A percentile compares a stretch with the other conserved stretches of the same genome.
Evolutionary conservation across 768 basidiomycete species (phyloP).

Genomic region (Boletus barrowsii): DNA sequence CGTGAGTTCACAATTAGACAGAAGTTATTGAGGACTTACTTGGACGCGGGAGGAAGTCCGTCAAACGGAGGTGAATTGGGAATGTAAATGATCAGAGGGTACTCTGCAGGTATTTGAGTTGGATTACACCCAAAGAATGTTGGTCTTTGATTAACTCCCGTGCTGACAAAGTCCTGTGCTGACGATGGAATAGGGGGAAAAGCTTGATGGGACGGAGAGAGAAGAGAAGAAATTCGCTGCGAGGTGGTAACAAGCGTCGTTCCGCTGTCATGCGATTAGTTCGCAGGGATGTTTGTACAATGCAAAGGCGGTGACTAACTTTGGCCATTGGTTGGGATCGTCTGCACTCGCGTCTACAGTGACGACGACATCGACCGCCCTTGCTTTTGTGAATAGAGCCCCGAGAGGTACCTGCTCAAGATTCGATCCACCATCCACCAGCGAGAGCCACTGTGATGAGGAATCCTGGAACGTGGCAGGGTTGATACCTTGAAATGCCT

Average conservation of each 20-base stretch:
- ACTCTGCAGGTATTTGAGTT: constrained; percentile 44
- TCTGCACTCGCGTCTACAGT: constrained; percentile 69
- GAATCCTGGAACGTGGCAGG: constrained; percentile 51
- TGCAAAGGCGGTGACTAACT: constrained; percentile 40
- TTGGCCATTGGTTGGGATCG: constrained; percentile 59
- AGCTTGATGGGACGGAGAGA: constrained; percentile 50
- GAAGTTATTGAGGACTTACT: constrained; percentile 38
- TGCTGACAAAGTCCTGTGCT: constrained; percentile 48
- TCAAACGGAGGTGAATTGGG: constrained; percentile 73
- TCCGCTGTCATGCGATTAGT: constrained; percentile 39
- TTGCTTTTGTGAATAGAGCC: constrained; percentile 65
- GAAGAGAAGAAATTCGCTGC: constrained; percentile 41
- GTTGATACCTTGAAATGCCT: constrained; percentile 54
- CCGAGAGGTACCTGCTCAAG: constrained; percentile 68
- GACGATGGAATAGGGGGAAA: constrained; percentile 64
- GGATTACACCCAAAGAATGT: constrained; percentile 82
- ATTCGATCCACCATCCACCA: constrained; percentile 73
- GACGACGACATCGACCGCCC: constrained; percentile 71
- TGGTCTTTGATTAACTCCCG: constrained; percentile 62
- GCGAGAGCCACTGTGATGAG: constrained; percentile 48
- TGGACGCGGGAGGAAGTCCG: constrained; percentile 60
- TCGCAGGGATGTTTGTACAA: background rate
- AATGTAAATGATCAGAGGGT: constrained; percentile 69
- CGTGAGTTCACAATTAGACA: constrained; percentile 4
- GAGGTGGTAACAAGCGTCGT: constrained; percentile 46